These are phyloP conservation scores for Phytophthora foliorum DNA, from an alignment of 352 stramenopile species.

Conservation along the genomic window DNA sequence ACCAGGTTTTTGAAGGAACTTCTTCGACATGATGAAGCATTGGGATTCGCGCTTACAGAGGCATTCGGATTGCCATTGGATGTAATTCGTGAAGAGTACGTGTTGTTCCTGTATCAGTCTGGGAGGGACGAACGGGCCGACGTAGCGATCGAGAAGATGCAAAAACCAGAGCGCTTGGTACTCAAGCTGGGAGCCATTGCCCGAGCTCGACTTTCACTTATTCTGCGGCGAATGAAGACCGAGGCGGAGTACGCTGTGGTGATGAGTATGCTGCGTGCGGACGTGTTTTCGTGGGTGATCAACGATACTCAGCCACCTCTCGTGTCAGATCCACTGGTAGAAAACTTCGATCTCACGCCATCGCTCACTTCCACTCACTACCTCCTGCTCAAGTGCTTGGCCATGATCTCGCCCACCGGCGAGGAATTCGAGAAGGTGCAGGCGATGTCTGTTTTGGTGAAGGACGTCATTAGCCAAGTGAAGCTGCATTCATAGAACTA, in stretches of 20 bases:
- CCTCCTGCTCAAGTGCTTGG: constrained; percentile 73
- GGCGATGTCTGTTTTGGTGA: constrained; percentile 87
- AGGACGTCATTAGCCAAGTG: constrained; percentile 79
- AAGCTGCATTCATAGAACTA: constrained; percentile 52
- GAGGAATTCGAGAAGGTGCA: constrained; percentile 75
- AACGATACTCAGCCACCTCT: constrained; percentile 63
- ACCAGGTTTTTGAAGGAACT: constrained; percentile 79
- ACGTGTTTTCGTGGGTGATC: constrained; percentile 82
- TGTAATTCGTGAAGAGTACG: constrained; percentile 81
- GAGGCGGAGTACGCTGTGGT: constrained; percentile 79
- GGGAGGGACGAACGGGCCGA: constrained; percentile 78
- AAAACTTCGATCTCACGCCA: constrained; percentile 70
- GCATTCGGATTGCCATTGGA: constrained; percentile 80
- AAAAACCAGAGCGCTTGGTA: constrained; percentile 69
- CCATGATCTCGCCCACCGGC: constrained; percentile 50
- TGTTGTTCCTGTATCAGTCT: constrained; percentile 84
- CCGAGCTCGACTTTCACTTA: constrained; percentile 73
- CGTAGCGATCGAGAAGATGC: constrained; percentile 78
- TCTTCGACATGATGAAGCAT: constrained; percentile 66
- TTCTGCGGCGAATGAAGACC: constrained; percentile 81
- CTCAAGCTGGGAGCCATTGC: constrained; percentile 72
- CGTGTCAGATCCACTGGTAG: constrained; percentile 66
- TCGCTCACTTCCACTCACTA: constrained; percentile 85
- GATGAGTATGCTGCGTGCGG: constrained; percentile 85
- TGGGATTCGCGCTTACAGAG: constrained; percentile 77